Conservation (phyloP, 75 land plant genomes). For the Chamaecyparis obtusa region DNA sequence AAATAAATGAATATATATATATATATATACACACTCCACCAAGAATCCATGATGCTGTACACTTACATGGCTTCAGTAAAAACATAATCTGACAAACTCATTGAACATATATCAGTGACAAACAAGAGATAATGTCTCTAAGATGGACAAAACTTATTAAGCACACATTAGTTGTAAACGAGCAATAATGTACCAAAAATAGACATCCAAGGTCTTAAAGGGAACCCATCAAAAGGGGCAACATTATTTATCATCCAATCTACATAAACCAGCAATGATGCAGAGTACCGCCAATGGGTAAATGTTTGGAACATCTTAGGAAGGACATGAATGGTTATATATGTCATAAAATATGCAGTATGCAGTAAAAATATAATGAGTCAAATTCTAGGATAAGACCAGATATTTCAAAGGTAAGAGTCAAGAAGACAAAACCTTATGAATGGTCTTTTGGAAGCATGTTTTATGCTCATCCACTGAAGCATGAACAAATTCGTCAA, state of each 20-base stretch:
- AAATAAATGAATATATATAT: no score
- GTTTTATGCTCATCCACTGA: constrained; percentile 94
- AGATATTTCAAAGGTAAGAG: not conserved
- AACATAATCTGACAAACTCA: not conserved
- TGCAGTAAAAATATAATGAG: not conserved
- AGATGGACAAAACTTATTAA: not conserved
- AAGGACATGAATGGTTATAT: not conserved
- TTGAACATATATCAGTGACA: not conserved
- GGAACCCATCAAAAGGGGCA: not conserved
- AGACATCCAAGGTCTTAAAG: no score
- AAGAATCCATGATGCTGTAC: not conserved
- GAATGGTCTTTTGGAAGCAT: constrained; percentile 81
- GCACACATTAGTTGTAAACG: not conserved
- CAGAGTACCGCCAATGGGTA: not conserved
- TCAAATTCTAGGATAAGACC: not conserved
- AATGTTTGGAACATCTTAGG: not conserved
- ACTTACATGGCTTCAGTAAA: not conserved
- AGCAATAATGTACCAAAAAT: not conserved
- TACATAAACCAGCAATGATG: not conserved
- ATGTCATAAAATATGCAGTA: not conserved
- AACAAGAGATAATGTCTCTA: not conserved
- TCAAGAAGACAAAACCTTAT: constrained; percentile 50
- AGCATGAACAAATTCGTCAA: constrained; percentile 91
- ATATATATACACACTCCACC: no score
- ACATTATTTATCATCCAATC: not conserved